These are phyloP conservation scores for Neurospora sp. DNA, from an alignment of 495 filamentous ascomycete species.

Conservation along the genomic window DNA sequence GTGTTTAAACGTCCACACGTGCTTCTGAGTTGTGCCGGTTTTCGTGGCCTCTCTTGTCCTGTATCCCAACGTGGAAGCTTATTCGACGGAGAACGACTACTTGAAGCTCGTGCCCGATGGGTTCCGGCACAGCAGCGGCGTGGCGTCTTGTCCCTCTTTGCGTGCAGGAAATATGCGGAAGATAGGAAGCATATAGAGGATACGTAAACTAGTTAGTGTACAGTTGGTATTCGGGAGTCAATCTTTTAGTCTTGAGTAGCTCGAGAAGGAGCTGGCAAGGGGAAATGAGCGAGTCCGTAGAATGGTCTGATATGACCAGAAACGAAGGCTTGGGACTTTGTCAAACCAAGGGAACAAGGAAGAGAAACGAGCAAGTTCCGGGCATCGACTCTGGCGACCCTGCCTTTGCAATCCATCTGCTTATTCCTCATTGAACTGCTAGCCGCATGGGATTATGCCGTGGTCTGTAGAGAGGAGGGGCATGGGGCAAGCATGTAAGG, in stretches of 20 bases:
- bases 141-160: neutral
- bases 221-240: neutral
- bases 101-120: neutral
- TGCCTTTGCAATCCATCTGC: neutral
- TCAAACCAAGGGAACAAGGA: neutral
- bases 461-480: constrained; percentile 10
- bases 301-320: neutral
- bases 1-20: neutral
- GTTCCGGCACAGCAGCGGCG: neutral
- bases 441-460: constrained; percentile 14
- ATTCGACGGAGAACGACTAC: neutral
- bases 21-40: neutral
- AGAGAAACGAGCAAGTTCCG: neutral
- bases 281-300: neutral
- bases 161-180: neutral
- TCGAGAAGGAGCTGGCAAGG: neutral
- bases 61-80: neutral
- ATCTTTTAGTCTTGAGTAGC: neutral
- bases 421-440: constrained; percentile 13
- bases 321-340: neutral
- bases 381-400: neutral
- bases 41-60: neutral
- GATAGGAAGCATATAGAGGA: neutral
- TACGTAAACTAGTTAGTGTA: neutral
- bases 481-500: constrained; percentile 9